Evolutionary conservation across 805 yeast species (phyloP).

Genomic region (Sugiyamaella chiloensis): DNA sequence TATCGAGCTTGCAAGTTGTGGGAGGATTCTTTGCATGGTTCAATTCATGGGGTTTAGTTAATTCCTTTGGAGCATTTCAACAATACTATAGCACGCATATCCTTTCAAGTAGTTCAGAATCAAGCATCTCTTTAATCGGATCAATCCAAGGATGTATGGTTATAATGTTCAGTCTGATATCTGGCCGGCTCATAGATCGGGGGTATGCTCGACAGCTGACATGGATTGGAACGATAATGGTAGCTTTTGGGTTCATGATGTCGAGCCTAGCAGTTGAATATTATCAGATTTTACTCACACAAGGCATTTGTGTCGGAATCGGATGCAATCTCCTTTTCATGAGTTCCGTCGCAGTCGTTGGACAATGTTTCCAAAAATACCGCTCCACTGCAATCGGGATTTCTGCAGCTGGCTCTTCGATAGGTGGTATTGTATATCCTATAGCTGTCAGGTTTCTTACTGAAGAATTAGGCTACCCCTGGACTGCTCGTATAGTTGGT

Average conservation of each 20-base stretch:
- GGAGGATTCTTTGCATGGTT: constrained; percentile 22
- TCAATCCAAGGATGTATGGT: constrained; percentile 23
- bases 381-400: constrained; percentile 47
- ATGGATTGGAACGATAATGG: constrained; percentile 25
- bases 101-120: constrained; percentile 21
- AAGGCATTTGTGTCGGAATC: constrained; percentile 49
- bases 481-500: constrained; percentile 49
- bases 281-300: constrained; percentile 53
- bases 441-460: constrained; percentile 43
- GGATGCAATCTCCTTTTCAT: constrained; percentile 44
- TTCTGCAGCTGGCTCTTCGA: constrained; percentile 49
- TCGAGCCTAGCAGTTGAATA: constrained; percentile 37
- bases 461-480: constrained; percentile 44
- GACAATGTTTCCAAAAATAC: constrained; percentile 44
- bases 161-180: constrained; percentile 23
- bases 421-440: constrained; percentile 51
- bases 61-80: constrained; percentile 22
- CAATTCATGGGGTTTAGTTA: constrained; percentile 22
- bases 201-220: constrained; percentile 27
- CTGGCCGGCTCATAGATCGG: constrained; percentile 31
- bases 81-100: constrained; percentile 20
- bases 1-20: constrained; percentile 24
- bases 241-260: constrained; percentile 32
- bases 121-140: constrained; percentile 27
- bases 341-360: constrained; percentile 43